Evolutionary conservation across 352 stramenopile genomes (phyloP), one percentile per base, ranked within the genome.

Genomic region (Pythium volutum): DNA sequence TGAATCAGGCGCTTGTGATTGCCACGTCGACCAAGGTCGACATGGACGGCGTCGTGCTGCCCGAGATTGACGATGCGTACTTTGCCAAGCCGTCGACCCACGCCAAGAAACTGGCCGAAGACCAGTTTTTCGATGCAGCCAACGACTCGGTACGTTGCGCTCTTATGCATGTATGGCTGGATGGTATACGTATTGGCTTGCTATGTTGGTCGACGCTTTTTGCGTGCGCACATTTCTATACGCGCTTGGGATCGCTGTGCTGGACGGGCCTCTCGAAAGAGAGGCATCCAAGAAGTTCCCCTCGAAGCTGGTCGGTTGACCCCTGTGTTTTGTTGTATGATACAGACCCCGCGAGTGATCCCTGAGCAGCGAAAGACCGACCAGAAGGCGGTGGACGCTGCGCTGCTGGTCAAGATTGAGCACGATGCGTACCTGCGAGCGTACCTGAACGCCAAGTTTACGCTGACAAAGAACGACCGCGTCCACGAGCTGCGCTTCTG

Each of bases 1-100:
- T 98, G 31, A 99, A 99, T 79, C 96, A 98, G 82, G 88, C 94
- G 14, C 99, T 98, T 78, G 97, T 99, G 34, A 99, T 99, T 74
- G 97, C 92, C 50, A 99, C 97, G 18, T 98, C 89, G 43, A 98
- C 96, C 55, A 98, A 97, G 76, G 80, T 99, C 20, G 93, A 98
- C 74, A 77, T 99, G 25, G 81, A 77, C 42, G 82, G 77, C 55
- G 87, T 99, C 1, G 85, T 93, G 57, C 87, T 99, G 64, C 88
- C 95, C 10, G 60, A 64, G 54, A 84, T 99, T 59, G 75, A 96
- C 73, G 97, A 99, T 78, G 87, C 84, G 60, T 99, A 99, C 86
- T 99, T 99, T 84, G 90, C 93, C 51, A 89, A 96, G 77, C 83
- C 90, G 72, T 74, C 84, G 25, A 71, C 82, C 29, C 29, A 34